phyloP scores from a whole-genome alignment of 768 basidiomycete genomes.

The Suillus placidus region DNA sequence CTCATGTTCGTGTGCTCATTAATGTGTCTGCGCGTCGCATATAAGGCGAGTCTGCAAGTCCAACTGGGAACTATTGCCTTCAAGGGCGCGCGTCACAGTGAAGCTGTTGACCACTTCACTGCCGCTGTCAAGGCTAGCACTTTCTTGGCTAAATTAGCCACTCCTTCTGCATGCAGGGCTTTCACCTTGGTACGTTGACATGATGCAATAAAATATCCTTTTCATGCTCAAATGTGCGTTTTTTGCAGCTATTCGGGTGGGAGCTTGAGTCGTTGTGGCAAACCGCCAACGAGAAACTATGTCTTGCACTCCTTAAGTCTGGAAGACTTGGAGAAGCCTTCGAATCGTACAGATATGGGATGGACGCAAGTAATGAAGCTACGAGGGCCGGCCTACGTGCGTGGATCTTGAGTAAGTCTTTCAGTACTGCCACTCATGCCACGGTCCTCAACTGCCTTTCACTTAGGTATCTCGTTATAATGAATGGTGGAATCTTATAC shows the following conservation, averaged over 20 bases:
- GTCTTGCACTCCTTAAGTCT: background rate
- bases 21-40: background rate
- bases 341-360: background rate
- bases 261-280: background rate
- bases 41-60: background rate
- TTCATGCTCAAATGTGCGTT: background rate
- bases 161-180: background rate
- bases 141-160: background rate
- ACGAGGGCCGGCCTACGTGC: background rate
- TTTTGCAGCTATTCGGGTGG: background rate
- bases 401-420: background rate
- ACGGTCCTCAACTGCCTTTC: too few relatives aligned
- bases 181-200: background rate
- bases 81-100: background rate
- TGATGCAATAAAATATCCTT: background rate
- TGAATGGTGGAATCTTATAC: background rate
- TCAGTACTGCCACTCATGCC: background rate
- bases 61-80: background rate
- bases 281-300: background rate
- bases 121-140: background rate
- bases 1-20: background rate
- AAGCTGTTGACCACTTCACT: background rate
- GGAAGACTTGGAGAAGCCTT: background rate
- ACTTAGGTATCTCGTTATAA: background rate
- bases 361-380: background rate